Evolutionary conservation across 148 eudicot species (phyloP), one percentile per base, ranked within the genome.

Genomic region (Spergularia bocconei): DNA sequence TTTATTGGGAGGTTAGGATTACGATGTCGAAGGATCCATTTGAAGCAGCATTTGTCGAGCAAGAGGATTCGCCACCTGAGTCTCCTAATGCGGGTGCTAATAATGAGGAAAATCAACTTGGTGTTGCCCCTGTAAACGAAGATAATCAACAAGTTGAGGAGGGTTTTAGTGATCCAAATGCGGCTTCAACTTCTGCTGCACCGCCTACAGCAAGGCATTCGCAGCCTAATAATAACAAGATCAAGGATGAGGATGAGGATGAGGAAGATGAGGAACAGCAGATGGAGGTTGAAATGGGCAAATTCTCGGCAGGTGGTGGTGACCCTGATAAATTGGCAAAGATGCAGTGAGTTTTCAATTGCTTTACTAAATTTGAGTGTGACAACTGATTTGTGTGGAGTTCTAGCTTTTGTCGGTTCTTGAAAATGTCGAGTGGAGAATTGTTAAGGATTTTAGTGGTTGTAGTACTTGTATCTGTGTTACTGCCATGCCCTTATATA

Each of bases 1-100:
- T n/a, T 73, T 8, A 61, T 67, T 33, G 11, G 16, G 67, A 25
- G 58, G 17, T 13, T n/a, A 69, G 67, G 13, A 85, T 90, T 93
- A 88, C 85, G 80, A 88, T 81, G 77, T 91, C 92, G 3, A 87
- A 91, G 80, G 97, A 93, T 82, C 97, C 98, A n/a, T 93, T 93
- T 79, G 98, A 91, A 79, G 93, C 87, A 33, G 90, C 94, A 23
- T 87, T 82, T 59, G 92, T 85, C 72, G 96, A 87, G 72, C 92
- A 92, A 69, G 91, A 86, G 71, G 91, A 90, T 73, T 86, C 96
- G 15, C 98, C 93, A 0, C 96, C 93, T 11, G 91, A 85, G 65
- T 92, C 98, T 21, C 98, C 97, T 13, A 41, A 67, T 53, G 79
- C 74, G 54, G 75, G 83, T 44, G 76, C 84, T 38, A 86, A 86